Percentiles rank a stretch among this genome's conserved stretches.
phyloP scores from a whole-genome alignment of 2,329 filamentous ascomycete genomes.

The Exophiala calicioides region DNA sequence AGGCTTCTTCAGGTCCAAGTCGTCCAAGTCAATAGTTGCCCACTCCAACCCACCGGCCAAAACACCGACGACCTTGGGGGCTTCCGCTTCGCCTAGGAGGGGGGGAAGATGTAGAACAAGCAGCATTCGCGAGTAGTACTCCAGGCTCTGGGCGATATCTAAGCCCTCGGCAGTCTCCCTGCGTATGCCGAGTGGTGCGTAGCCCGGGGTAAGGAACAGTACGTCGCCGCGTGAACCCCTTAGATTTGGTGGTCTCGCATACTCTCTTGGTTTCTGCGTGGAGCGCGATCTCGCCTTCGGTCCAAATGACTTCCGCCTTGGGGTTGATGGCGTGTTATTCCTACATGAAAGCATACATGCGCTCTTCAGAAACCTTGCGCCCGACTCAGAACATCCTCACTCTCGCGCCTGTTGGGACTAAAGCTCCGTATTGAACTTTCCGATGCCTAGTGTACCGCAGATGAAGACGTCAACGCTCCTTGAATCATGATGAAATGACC shows the following conservation, averaged over 20 bases:
- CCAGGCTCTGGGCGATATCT: slow-evolving; percentile 43
- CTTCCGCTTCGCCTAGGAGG: slow-evolving; percentile 36
- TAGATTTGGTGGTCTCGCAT: slow-evolving; percentile 42
- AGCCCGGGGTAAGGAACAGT: slow-evolving; percentile 49
- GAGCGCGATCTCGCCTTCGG: slow-evolving; percentile 48
- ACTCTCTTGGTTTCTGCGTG: slow-evolving; percentile 45
- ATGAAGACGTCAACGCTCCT: slow-evolving; percentile 48
- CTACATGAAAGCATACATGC: slow-evolving; percentile 38
- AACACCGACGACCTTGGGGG: slow-evolving; percentile 40
- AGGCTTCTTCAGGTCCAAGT: slow-evolving; percentile 39
- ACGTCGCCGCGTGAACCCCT: slow-evolving; percentile 46
- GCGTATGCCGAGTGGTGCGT: slow-evolving; percentile 44
- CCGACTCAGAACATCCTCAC: slow-evolving; percentile 49
- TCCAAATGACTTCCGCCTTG: slow-evolving; percentile 46
- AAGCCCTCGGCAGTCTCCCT: slow-evolving; percentile 46
- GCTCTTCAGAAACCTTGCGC: slow-evolving; percentile 40
- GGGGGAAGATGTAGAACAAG: slow-evolving; percentile 46
- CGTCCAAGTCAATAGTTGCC: slow-evolving; percentile 35
- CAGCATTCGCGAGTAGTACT: slow-evolving; percentile 49
- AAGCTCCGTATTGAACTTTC: slow-evolving; percentile 40
- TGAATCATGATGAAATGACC: too few relatives aligned
- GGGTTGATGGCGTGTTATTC: slow-evolving; percentile 42
- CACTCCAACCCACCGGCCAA: slow-evolving; percentile 39
- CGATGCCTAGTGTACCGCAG: slow-evolving; percentile 52
- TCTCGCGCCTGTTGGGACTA: slow-evolving; percentile 40